Conservation (phyloP, 1,284 basidiomycete species). For the Cutaneotrichosporon cyanovorans region DNA sequence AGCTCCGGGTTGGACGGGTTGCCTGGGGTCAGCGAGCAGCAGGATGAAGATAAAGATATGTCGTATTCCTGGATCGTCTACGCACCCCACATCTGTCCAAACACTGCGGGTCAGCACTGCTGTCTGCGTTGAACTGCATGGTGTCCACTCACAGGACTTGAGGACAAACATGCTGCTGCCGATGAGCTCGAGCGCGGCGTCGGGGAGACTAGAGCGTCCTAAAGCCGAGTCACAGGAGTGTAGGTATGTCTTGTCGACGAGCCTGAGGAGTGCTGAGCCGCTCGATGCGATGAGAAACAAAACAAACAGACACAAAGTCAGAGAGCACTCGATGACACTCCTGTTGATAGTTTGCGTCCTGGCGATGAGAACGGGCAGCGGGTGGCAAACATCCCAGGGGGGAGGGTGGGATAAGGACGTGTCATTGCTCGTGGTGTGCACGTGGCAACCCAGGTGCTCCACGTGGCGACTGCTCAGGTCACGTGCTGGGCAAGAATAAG, state of each 20-base stretch:
- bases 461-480: too few relatives aligned
- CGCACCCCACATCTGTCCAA: constrained; percentile 92
- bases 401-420: not conserved
- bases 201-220: too few relatives aligned
- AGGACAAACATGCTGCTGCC: constrained; percentile 60
- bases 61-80: constrained; percentile 27
- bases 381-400: constrained; percentile 1
- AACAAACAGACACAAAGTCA: too few relatives aligned
- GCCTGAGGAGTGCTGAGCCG: too few relatives aligned
- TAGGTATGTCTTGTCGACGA: too few relatives aligned
- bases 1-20: constrained; percentile 74
- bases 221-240: too few relatives aligned
- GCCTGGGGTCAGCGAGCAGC: constrained; percentile 26
- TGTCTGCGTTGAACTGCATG: too few relatives aligned
- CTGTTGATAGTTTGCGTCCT: not conserved
- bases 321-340: too few relatives aligned
- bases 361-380: constrained; percentile 3
- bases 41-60: too few relatives aligned
- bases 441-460: too few relatives aligned
- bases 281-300: too few relatives aligned
- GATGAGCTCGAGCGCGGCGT: not conserved
- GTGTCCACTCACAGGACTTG: constrained; percentile 75
- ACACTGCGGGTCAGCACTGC: constrained; percentile 55
- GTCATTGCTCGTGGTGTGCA: not conserved
- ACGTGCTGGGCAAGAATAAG: too few relatives aligned